Evolutionary conservation across 2,329 filamentous ascomycete species (phyloP).

Genomic region (Phymatotrichopsis omnivora): DNA sequence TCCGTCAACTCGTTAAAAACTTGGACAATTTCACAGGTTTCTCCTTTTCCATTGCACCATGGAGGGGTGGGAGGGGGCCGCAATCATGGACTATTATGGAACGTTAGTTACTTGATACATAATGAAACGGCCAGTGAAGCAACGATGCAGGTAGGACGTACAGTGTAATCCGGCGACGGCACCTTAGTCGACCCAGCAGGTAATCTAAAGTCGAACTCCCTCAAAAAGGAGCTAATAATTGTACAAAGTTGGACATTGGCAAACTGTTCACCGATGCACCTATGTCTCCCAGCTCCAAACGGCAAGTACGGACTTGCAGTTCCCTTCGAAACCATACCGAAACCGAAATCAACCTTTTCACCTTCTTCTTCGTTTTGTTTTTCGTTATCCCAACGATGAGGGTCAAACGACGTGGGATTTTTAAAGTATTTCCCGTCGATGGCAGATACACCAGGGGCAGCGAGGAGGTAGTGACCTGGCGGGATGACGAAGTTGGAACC

Average conservation of each 20-base stretch:
- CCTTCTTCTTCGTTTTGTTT: constrained; percentile 36
- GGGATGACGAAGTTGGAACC: constrained; percentile 48
- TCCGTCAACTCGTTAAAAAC: no score
- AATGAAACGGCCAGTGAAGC: constrained; percentile 18
- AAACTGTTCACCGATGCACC: constrained; percentile 69
- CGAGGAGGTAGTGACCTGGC: constrained; percentile 43
- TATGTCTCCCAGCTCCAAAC: constrained; percentile 61
- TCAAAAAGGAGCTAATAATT: constrained; percentile 53
- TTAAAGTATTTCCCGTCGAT: constrained; percentile 52
- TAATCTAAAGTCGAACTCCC: constrained; percentile 51
- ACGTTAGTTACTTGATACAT: no score
- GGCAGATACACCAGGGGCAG: constrained; percentile 39
- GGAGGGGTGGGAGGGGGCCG: no score
- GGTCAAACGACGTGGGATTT: constrained; percentile 50
- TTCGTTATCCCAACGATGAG: constrained; percentile 48
- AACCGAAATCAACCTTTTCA: constrained; percentile 52
- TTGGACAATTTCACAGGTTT: no score
- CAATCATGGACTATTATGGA: no score
- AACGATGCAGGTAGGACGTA: constrained; percentile 18
- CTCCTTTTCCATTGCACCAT: no score
- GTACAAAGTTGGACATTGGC: constrained; percentile 59
- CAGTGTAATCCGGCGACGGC: constrained; percentile 51
- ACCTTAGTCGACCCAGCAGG: constrained; percentile 47
- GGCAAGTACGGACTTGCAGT: constrained; percentile 55
- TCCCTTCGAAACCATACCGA: constrained; percentile 51